Conservation (phyloP, 306 rosid genomes). For the Erythrophleum fordii region DNA sequence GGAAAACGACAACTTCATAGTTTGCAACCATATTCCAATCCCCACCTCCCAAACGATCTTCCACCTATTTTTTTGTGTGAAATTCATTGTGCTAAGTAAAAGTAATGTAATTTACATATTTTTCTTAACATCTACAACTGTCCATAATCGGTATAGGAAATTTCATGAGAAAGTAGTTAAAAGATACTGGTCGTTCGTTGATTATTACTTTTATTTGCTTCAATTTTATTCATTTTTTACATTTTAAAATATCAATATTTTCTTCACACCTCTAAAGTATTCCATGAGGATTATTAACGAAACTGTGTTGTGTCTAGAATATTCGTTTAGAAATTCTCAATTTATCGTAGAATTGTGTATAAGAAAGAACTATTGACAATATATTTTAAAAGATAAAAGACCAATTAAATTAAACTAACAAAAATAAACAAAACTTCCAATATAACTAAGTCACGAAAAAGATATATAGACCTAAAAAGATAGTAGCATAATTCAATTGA, state of each 20-base stretch:
- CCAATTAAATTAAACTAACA: background rate
- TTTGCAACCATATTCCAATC: conserved; percentile 27
- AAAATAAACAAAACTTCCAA: background rate
- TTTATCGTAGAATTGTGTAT: too few species aligned
- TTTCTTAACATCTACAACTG: background rate
- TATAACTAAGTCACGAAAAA: background rate
- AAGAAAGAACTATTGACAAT: too few species aligned
- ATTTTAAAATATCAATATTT: background rate
- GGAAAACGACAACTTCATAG: background rate
- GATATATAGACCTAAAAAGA: background rate
- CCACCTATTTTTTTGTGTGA: background rate
- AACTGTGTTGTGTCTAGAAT: background rate
- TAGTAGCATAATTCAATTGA: background rate
- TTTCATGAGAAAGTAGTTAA: background rate
- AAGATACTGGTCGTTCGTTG: background rate
- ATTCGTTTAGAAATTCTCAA: background rate
- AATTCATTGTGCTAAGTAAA: background rate
- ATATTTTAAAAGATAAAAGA: background rate
- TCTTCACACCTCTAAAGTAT: background rate
- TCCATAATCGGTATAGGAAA: background rate
- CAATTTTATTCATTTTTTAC: background rate
- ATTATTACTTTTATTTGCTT: background rate
- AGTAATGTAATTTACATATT: background rate
- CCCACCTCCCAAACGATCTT: conserved; percentile 5
- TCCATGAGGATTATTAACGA: background rate